Evolutionary conservation across 2,329 filamentous ascomycete genomes (phyloP).

Genomic region (Aspergillus aculeatus): DNA sequence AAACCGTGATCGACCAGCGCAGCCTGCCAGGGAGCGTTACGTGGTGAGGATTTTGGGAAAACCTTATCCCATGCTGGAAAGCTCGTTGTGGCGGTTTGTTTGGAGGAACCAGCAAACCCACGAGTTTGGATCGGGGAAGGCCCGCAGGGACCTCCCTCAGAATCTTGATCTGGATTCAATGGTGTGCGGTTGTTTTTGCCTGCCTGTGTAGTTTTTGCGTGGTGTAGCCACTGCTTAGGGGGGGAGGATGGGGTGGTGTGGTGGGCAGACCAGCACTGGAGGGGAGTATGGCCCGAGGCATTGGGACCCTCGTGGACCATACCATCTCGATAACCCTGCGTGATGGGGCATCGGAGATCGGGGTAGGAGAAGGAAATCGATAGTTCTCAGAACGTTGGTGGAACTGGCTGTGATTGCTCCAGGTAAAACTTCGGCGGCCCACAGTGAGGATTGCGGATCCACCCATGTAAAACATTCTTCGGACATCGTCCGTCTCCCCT

Average conservation of each 20-base stretch:
- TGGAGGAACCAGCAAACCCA: neutral
- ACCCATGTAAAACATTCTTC: neutral
- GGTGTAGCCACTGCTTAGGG: neutral
- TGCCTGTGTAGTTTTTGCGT: neutral
- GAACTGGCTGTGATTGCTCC: neutral
- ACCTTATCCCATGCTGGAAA: neutral
- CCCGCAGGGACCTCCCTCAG: neutral
- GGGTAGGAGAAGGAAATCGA: neutral
- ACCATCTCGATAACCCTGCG: neutral
- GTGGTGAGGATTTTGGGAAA: neutral
- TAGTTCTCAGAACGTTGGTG: neutral
- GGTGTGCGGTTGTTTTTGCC: neutral
- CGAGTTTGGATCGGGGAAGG: neutral
- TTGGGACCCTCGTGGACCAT: neutral
- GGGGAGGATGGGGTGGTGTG: neutral
- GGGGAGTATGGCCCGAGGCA: neutral
- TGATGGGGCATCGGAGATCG: neutral
- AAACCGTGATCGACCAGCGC: neutral
- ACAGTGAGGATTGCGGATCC: neutral
- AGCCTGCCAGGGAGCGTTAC: neutral
- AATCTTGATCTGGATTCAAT: neutral
- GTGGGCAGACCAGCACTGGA: neutral
- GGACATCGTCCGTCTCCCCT: slow-evolving; percentile 1
- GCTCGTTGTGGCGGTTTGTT: neutral
- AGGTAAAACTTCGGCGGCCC: neutral